These are phyloP conservation scores for Rhododendron ovatum DNA, from an alignment of 148 eudicot species.

Conservation along the genomic window DNA sequence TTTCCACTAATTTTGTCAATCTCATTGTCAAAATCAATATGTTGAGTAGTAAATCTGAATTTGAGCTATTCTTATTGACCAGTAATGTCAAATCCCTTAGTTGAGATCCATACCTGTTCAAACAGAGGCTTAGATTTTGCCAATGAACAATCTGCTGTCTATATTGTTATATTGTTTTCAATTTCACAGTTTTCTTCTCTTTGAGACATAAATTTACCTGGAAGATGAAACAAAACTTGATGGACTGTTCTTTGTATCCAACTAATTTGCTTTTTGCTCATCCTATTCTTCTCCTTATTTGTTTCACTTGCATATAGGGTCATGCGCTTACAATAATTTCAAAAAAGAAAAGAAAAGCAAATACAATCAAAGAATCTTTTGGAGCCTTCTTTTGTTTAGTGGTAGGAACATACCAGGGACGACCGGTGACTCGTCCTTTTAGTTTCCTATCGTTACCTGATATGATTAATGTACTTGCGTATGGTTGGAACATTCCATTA, in stretches of 20 bases:
- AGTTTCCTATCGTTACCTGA: background rate
- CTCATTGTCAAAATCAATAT: background rate
- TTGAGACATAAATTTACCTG: background rate
- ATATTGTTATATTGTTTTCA: background rate
- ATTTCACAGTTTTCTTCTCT: background rate
- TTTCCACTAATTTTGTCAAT: background rate
- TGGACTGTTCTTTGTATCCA: background rate
- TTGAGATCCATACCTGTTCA: background rate
- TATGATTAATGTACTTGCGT: background rate
- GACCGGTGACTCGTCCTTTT: background rate
- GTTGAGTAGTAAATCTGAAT: background rate
- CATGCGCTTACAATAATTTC: background rate
- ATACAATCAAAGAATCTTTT: background rate
- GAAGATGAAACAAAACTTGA: background rate
- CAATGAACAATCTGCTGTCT: background rate
- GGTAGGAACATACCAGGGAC: background rate
- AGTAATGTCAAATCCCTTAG: background rate
- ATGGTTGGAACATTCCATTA: background rate
- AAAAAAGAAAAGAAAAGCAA: background rate
- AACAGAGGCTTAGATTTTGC: background rate
- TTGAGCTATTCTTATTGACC: background rate
- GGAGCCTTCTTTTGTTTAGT: background rate
- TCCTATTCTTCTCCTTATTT: background rate
- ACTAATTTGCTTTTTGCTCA: background rate
- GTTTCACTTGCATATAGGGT: background rate